These are phyloP conservation scores for Cystofilobasidium macerans DNA, from an alignment of 768 basidiomycete species.

Conservation along the genomic window DNA sequence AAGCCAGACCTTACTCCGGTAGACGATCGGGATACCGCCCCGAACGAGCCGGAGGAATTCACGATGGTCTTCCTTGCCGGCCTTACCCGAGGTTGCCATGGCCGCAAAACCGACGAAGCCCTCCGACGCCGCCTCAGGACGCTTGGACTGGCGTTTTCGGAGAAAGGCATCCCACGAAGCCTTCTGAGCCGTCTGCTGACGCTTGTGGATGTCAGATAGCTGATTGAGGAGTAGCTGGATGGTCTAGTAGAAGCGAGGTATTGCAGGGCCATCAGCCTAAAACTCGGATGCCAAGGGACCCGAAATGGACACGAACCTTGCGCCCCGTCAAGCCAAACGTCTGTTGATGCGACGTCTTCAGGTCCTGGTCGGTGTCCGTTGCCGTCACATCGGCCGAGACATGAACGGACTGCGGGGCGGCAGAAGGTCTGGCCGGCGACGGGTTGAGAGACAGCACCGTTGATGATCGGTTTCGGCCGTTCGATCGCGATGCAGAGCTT, in stretches of 20 bases:
- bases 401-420: slow-evolving; percentile 9
- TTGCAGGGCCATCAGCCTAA: background rate
- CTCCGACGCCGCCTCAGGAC: slow-evolving; percentile 25
- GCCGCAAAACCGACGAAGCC: slow-evolving; percentile 79
- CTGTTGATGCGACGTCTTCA: background rate
- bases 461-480: slow-evolving; percentile 9
- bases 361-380: background rate
- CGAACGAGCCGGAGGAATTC: slow-evolving; percentile 72
- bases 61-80: slow-evolving; percentile 54
- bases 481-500: background rate
- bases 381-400: slow-evolving; percentile 19
- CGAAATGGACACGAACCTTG: background rate
- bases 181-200: slow-evolving; percentile 55
- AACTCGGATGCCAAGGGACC: background rate
- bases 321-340: background rate
- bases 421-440: slow-evolving; percentile 17
- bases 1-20: slow-evolving; percentile 73
- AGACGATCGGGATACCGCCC: slow-evolving; percentile 62
- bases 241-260: slow-evolving; percentile 43
- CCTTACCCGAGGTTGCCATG: slow-evolving; percentile 58
- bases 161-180: slow-evolving; percentile 86
- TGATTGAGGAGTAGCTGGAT: slow-evolving; percentile 61
- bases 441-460: slow-evolving; percentile 26
- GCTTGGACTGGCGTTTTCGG: slow-evolving; percentile 42
- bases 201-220: slow-evolving; percentile 71